Conservation (phyloP, 495 filamentous ascomycete genomes). For the Aspergillus cristatus region DNA sequence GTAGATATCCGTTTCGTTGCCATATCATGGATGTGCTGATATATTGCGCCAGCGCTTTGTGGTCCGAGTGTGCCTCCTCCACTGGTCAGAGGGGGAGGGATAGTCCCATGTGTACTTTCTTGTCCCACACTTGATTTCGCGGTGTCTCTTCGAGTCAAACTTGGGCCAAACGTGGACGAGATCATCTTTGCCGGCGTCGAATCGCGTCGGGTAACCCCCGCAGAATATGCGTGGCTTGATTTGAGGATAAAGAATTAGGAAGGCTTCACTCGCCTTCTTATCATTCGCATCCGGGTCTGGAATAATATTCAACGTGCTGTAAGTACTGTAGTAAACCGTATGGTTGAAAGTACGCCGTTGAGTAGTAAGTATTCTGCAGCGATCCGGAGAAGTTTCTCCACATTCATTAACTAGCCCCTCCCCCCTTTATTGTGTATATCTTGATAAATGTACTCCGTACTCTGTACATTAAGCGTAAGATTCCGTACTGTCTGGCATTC, state of each 20-base stretch:
- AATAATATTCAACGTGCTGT: no score
- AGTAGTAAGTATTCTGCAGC: neutral
- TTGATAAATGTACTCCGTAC: conserved; percentile 1
- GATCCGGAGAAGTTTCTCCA: conserved; percentile 14
- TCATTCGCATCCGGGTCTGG: no score
- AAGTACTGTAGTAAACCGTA: no score
- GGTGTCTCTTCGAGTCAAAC: conserved; percentile 29
- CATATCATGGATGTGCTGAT: conserved; percentile 82
- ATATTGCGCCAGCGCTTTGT: conserved; percentile 56
- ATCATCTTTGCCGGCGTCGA: conserved; percentile 21
- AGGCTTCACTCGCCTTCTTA: neutral
- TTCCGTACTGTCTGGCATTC: no score
- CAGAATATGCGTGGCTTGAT: no score
- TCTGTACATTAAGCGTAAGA: neutral
- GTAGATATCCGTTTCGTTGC: conserved; percentile 94
- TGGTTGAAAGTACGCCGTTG: no score
- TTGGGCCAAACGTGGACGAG: conserved; percentile 27
- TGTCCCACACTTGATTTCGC: conserved; percentile 24
- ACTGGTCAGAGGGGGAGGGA: conserved; percentile 22
- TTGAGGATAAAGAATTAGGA: neutral
- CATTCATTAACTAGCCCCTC: conserved; percentile 4
- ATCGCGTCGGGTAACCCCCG: no score
- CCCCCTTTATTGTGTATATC: neutral
- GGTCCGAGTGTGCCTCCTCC: conserved; percentile 36
- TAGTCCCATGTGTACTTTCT: conserved; percentile 16